phyloP scores from a whole-genome alignment of 345 rosid genomes.

The Salix brachista region DNA sequence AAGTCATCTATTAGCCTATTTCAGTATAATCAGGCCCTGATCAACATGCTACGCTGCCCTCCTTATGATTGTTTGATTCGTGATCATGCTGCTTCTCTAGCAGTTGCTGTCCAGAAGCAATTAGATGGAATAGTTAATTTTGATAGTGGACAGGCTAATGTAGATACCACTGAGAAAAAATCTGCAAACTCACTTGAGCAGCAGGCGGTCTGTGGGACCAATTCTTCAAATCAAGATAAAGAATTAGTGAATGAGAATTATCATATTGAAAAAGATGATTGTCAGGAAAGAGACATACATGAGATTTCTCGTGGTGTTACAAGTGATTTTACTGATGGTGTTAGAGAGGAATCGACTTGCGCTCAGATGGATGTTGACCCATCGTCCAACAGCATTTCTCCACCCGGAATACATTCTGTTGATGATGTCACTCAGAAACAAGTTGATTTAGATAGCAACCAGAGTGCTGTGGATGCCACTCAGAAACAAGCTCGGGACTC shows the following conservation, averaged over 20 bases:
- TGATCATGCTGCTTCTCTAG: slow-evolving; percentile 73
- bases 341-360: slow-evolving; percentile 13
- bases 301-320: slow-evolving; percentile 14
- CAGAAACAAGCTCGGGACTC: slow-evolving; percentile 18
- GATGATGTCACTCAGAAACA: slow-evolving; percentile 16
- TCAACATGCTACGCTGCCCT: slow-evolving; percentile 53
- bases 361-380: slow-evolving; percentile 13
- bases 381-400: not conserved
- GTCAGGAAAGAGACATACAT: not conserved
- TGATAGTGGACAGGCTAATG: slow-evolving; percentile 24
- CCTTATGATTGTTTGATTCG: slow-evolving; percentile 69
- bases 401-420: not conserved
- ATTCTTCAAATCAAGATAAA: slow-evolving; percentile 14
- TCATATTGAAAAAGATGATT: slow-evolving; percentile 7
- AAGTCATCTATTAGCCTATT: slow-evolving; percentile 49
- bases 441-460: not conserved
- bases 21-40: slow-evolving; percentile 61
- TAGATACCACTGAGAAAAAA: slow-evolving; percentile 23
- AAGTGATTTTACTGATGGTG: slow-evolving; percentile 14
- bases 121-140: slow-evolving; percentile 35
- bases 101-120: slow-evolving; percentile 55
- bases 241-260: slow-evolving; percentile 16
- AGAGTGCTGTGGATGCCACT: not conserved
- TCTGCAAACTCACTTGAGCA: slow-evolving; percentile 9
- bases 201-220: slow-evolving; percentile 7